Evolutionary conservation across 371 early-diverging fungal genomes (phyloP), one percentile per base, ranked within the genome.

Genomic region (Fennellomyces sp.): DNA sequence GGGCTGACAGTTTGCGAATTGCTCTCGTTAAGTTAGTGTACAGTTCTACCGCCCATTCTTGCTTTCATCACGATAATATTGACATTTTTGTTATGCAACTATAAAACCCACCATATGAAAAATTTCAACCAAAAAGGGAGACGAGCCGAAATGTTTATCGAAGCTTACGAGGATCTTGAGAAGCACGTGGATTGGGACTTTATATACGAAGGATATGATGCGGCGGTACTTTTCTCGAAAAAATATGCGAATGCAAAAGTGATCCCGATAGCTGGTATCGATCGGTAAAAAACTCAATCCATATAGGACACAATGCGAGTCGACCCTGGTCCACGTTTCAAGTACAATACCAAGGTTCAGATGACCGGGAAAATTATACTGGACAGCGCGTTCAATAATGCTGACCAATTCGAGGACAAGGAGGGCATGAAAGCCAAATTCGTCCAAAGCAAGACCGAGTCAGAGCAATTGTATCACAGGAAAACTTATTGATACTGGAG

Each of bases 211-310:
- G 51, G 19, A 51, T 51, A 30, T 28, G 19, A 51, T 51, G 12
- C n/a, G 8, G 31, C 19, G 6, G 10, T 3, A 15, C 53, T 26
- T 6, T 50, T 77, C 2, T 48, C 66, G 50, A 45, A 55, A 27
- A 55, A 68, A 19, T 77, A 74, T 42, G 72, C 78, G 11, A 62
- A 71, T 7, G 72, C 78, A 13, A 77, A 77, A 48, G 62, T 74
- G 49, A 45, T 25, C 60, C 78, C 0, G 72, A 77, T 5, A 64
- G 63, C 30, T 77, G 78, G 78, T 77, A 77, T 25, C 58, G 60
- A 13, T 73, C 73, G 4, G 60, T 58, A 3, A 61, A 51, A 15
- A 71, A 76, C 3, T 73, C 67, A 11, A 66, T 72, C n/a, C n/a
- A n/a, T n/a, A n/a, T n/a, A n/a, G n/a, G n/a, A n/a, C n/a, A n/a